A percentile compares a stretch with the other conserved stretches of the same genome.
Conservation (phyloP, 306 rosid genomes). For the Quercus agrifolia region DNA sequence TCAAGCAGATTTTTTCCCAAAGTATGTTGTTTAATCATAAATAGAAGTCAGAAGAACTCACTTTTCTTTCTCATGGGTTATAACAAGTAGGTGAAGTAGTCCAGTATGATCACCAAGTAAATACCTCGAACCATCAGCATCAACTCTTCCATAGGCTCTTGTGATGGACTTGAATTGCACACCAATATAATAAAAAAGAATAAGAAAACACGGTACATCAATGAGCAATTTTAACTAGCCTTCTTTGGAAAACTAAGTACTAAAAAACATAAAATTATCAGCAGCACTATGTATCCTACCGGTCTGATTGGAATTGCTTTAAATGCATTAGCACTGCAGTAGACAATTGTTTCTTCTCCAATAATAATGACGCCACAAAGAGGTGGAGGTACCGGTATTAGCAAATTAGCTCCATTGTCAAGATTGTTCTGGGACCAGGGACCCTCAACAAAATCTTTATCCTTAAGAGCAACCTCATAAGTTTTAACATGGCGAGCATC, state of each 20-base stretch:
- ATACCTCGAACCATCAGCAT: constrained; percentile 96
- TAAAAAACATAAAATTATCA: constrained; percentile 3
- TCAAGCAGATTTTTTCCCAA: not conserved
- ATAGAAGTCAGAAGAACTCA: constrained; percentile 22
- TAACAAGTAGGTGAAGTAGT: constrained; percentile 86
- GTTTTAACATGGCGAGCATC: constrained; percentile 98
- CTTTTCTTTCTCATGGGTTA: constrained; percentile 96
- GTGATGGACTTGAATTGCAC: constrained; percentile 64
- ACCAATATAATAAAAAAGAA: constrained; percentile 22
- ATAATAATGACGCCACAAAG: constrained; percentile 94
- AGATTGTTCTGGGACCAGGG: constrained; percentile 97
- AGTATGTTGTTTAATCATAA: not conserved
- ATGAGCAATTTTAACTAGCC: not conserved
- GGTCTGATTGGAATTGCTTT: constrained; percentile 91
- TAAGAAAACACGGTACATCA: not conserved
- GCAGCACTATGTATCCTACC: constrained; percentile 44
- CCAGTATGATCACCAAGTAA: constrained; percentile 96
- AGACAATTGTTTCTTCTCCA: constrained; percentile 97
- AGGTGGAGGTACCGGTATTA: constrained; percentile 97
- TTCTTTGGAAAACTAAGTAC: not conserved
- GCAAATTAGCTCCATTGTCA: constrained; percentile 91
- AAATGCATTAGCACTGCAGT: constrained; percentile 91
- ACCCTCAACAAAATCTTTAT: constrained; percentile 95
- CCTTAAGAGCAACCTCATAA: constrained; percentile 93
- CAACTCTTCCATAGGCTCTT: constrained; percentile 92